phyloP scores from a whole-genome alignment of 495 filamentous ascomycete genomes.

The Poronia punctata region DNA sequence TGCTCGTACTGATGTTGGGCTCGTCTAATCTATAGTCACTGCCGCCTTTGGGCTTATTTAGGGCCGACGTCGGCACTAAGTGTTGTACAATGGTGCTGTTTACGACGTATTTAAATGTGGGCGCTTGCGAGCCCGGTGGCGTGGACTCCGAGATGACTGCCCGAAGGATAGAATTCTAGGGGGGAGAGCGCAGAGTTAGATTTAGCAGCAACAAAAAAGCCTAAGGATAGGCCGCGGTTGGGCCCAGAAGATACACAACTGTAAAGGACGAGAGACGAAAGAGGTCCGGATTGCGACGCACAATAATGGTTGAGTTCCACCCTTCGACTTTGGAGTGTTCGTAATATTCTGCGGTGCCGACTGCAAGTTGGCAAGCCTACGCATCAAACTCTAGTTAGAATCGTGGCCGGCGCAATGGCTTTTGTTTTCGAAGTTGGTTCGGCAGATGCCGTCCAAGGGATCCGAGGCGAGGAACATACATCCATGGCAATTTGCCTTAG shows the following conservation, averaged over 20 bases:
- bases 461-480: constrained; percentile 45
- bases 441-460: neutral
- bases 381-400: too few relatives aligned
- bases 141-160: constrained; percentile 76
- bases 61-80: constrained; percentile 47
- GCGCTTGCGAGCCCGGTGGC: constrained; percentile 40
- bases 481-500: constrained; percentile 77
- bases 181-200: neutral
- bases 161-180: constrained; percentile 77
- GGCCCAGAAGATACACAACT: neutral
- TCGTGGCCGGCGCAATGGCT: too few relatives aligned
- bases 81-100: constrained; percentile 99
- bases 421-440: too few relatives aligned
- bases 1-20: constrained; percentile 32
- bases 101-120: constrained; percentile 80
- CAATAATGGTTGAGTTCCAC: constrained; percentile 92
- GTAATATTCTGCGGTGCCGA: constrained; percentile 65
- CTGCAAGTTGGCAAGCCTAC: constrained; percentile 76
- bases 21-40: constrained; percentile 28
- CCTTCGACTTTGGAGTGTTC: constrained; percentile 69
- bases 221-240: neutral
- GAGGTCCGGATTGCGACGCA: constrained; percentile 38
- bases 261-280: neutral
- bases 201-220: constrained; percentile 1
- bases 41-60: constrained; percentile 44